phyloP scores from a whole-genome alignment of 805 yeast genomes.

The Starmerella stellata region DNA sequence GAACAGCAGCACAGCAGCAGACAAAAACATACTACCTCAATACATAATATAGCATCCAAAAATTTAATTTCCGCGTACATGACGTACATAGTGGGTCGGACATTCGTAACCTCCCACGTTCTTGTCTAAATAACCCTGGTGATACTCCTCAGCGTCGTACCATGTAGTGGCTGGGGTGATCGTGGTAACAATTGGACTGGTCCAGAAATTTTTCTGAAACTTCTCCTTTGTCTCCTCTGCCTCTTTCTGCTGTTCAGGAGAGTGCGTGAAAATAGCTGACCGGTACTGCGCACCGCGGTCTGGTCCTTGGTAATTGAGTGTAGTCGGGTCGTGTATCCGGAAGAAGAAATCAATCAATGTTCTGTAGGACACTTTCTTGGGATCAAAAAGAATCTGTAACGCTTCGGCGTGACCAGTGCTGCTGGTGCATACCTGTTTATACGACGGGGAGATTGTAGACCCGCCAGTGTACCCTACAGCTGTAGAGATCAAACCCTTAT shows the following conservation, averaged over 20 bases:
- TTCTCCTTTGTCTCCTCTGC: slow-evolving; percentile 33
- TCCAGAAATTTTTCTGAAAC: slow-evolving; percentile 59
- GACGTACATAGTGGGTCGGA: slow-evolving; percentile 67
- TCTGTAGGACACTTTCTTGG: slow-evolving; percentile 36
- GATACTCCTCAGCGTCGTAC: slow-evolving; percentile 93
- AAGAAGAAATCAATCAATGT: slow-evolving; percentile 70
- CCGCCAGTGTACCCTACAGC: slow-evolving; percentile 92
- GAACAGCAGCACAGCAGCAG: no score
- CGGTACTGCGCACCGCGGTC: slow-evolving; percentile 83
- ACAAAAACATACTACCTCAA: no score
- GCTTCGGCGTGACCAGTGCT: slow-evolving; percentile 71
- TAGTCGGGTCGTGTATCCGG: slow-evolving; percentile 88
- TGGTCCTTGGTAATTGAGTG: slow-evolving; percentile 64
- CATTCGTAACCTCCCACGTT: slow-evolving; percentile 83
- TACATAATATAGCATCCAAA: no score
- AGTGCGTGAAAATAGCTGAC: slow-evolving; percentile 55
- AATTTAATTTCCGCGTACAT: no score
- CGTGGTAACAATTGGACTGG: slow-evolving; percentile 47
- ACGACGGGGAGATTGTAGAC: slow-evolving; percentile 31
- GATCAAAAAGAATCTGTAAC: slow-evolving; percentile 68
- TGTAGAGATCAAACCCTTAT: slow-evolving; percentile 49
- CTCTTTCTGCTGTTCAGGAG: slow-evolving; percentile 30
- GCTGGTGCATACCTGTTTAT: slow-evolving; percentile 58
- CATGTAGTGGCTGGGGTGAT: slow-evolving; percentile 51
- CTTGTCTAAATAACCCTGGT: slow-evolving; percentile 59